Base-by-base conservation (phyloP, 768 basidiomycete genomes). In the Psilocybe cyanescens region DNA sequence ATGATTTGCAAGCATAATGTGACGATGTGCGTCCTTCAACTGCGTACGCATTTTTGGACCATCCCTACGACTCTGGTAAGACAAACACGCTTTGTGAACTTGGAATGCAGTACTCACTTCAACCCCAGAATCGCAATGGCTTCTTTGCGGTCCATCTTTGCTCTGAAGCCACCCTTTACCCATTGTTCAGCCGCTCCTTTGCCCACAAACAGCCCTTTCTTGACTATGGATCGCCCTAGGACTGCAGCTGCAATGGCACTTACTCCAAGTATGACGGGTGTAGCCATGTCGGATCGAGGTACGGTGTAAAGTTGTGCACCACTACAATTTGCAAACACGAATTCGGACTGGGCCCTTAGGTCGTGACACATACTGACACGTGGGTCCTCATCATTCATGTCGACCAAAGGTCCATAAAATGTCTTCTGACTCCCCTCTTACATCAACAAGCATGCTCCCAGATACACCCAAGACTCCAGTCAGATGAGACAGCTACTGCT, bases 1-100 rank as follows among this genome's bases (percentile, higher is more conserved):
- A 78, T 99, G 97, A 77, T 99, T 99, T 30, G 95, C 92, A 54
- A 99, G 84, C 97, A 99, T 99, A 67, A 99, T 92, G 39, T 91
- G 86, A 58, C 97, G 88, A 77, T 99, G 97, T 0, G 97, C 95
- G 68, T 98, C 97, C 78, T 98, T 98, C 60, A 98, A 74, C 73
- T 82, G 87, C 56, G 72, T 85, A n/a, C 86, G 84, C n/a, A 97
- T 78, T 58, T 80, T 81, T 8, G 92, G 83, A 16, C 88, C 86
- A 65, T 99, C 97, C 76, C 97, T 99, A 46, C 4, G 12, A 64
- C 56, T 19, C 31, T 45, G 31, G 9, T 58, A 58, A 24, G 50
- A 56, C 59, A 48, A 5, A 48, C 17, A 55, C 41, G 17, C 45
- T 50, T 63, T 50, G 46, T 58, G 44, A 8, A 58, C 33, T 11